Conservation (phyloP, 768 basidiomycete species). For the Termitomyces sp. region DNA sequence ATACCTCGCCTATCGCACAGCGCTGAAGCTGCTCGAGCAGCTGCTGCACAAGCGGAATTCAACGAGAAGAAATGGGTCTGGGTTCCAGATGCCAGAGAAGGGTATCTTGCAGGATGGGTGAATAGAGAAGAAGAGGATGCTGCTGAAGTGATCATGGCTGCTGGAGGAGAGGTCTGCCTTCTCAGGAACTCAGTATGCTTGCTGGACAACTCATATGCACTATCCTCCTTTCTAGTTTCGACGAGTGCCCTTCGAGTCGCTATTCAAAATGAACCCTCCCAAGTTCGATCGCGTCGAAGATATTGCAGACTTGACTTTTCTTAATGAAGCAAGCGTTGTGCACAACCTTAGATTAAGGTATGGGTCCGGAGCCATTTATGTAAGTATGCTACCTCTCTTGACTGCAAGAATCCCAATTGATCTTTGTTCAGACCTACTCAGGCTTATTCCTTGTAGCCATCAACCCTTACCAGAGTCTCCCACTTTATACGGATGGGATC, state of each 20-base stretch:
- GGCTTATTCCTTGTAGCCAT: constrained; percentile 98
- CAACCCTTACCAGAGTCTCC: constrained; percentile 92
- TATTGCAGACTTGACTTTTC: constrained; percentile 95
- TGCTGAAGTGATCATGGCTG: constrained; percentile 82
- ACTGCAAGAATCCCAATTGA: constrained; percentile 3
- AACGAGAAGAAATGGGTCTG: constrained; percentile 99
- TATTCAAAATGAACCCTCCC: constrained; percentile 97
- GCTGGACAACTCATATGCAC: background rate
- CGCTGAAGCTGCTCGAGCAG: constrained; percentile 75
- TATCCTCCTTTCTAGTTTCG: constrained; percentile 22
- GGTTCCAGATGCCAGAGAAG: constrained; percentile 90
- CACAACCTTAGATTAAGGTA: constrained; percentile 93
- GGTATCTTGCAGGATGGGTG: constrained; percentile 94
- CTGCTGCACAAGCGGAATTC: constrained; percentile 92
- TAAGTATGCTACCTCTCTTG: constrained; percentile 37
- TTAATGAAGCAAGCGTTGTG: constrained; percentile 99
- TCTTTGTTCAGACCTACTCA: constrained; percentile 71
- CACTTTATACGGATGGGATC: constrained; percentile 86
- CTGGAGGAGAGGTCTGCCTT: constrained; percentile 70
- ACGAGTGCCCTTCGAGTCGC: constrained; percentile 68
- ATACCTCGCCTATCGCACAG: constrained; percentile 45
- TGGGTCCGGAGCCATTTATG: constrained; percentile 89
- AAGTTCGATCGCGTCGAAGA: constrained; percentile 98
- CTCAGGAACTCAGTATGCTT: background rate
- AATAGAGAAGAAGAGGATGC: constrained; percentile 80